phyloP scores from a whole-genome alignment of 768 basidiomycete species.

The Leccinellum albellum region DNA sequence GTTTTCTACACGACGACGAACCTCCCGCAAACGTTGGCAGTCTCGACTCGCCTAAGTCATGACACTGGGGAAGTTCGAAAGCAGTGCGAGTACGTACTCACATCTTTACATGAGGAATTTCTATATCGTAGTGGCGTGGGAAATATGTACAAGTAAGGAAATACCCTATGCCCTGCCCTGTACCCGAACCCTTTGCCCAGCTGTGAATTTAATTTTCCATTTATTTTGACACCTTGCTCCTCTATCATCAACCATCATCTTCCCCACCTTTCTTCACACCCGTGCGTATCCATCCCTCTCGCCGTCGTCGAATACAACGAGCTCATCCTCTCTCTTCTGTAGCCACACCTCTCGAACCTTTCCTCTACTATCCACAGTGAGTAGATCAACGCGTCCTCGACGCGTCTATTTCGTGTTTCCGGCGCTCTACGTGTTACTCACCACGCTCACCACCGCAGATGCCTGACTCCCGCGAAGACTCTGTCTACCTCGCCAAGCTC shows the following conservation, averaged over 20 bases:
- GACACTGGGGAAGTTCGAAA: background rate
- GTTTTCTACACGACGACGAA: background rate
- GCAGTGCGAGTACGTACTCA: background rate
- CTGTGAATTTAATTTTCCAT: slow-evolving; percentile 62
- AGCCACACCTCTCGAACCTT: slow-evolving; percentile 17
- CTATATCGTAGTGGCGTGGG: slow-evolving; percentile 26
- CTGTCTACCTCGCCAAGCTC: slow-evolving; percentile 99
- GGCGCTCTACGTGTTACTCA: slow-evolving; percentile 17
- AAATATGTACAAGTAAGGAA: slow-evolving; percentile 8
- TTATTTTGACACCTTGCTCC: slow-evolving; percentile 45
- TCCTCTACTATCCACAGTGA: slow-evolving; percentile 38
- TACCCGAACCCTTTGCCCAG: slow-evolving; percentile 71
- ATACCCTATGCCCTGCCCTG: slow-evolving; percentile 38
- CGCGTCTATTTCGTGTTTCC: slow-evolving; percentile 33
- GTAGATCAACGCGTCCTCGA: slow-evolving; percentile 35
- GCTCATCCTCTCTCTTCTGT: slow-evolving; percentile 31
- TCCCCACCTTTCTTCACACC: slow-evolving; percentile 33
- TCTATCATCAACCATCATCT: slow-evolving; percentile 47
- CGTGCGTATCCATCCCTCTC: slow-evolving; percentile 38
- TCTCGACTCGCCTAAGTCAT: background rate
- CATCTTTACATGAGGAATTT: slow-evolving; percentile 11
- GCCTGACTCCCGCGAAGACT: slow-evolving; percentile 85
- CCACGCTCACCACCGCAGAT: slow-evolving; percentile 43
- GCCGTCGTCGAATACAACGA: slow-evolving; percentile 31
- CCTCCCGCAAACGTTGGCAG: too few species aligned